Conservation (phyloP, 768 basidiomycete genomes). For the Mycena galopus region DNA sequence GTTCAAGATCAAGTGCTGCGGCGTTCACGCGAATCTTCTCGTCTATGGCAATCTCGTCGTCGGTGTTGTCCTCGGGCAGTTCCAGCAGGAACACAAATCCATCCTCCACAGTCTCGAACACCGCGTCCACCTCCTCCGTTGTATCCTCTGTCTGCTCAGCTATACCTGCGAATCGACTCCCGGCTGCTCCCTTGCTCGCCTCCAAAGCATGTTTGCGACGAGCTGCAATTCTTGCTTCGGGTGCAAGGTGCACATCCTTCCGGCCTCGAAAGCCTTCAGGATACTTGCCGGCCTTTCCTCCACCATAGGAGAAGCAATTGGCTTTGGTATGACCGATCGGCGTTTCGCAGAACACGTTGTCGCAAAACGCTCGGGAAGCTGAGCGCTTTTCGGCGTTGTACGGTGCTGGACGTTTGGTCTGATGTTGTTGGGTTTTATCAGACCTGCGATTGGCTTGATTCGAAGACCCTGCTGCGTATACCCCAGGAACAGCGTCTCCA, state of each 20-base stretch:
- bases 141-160: conserved; percentile 21
- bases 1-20: background rate
- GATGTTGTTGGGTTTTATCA: background rate
- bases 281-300: no score
- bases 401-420: background rate
- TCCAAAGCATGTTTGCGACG: no score
- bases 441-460: background rate
- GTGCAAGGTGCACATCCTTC: no score
- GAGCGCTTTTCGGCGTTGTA: conserved; percentile 12
- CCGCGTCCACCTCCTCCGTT: conserved; percentile 2
- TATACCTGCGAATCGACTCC: conserved; percentile 31
- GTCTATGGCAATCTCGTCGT: conserved; percentile 8
- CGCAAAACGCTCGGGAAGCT: conserved; percentile 14
- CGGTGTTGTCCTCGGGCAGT: background rate
- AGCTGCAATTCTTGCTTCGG: no score
- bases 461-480: background rate
- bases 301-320: conserved; percentile 24
- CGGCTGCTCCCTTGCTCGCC: no score
- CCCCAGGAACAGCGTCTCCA: background rate
- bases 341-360: no score
- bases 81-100: conserved; percentile 13
- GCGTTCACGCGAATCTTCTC: conserved; percentile 13
- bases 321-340: conserved; percentile 37
- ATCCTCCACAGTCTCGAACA: background rate
- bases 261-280: no score